Evolutionary conservation across 257 asterid species (phyloP), one percentile per base, ranked within the genome.

Genomic region (Rhazya stricta): DNA sequence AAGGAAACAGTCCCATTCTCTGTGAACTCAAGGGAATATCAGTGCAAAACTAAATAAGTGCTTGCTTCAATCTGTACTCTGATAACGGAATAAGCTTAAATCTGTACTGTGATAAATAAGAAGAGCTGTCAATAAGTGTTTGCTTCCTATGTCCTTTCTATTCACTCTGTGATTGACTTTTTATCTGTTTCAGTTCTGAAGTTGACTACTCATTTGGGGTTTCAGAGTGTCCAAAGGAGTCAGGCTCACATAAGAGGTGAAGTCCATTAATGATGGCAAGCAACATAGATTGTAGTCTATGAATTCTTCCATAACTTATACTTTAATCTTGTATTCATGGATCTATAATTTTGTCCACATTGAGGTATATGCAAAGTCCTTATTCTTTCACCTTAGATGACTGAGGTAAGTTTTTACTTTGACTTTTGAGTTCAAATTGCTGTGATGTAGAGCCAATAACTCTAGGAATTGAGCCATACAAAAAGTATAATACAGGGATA

Each of bases 181-280:
- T 68, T 9, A 57, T 81, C 65, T 70, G 45, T 79, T 63, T 45
- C 67, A 93, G 98, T 82, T 86, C 77, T 69, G 94, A 86, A 43
- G 76, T 90, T 85, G 96, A 88, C 67, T 88, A 90, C 71, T 88
- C 91, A 25, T 74, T 84, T 81, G 94, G 85, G 81, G 93, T 87
- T 63, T 82, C 91, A 73, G 97, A 85, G 30, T 37, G 7, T 21
- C 76, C 39, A 60, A 93, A 85, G 81, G 93, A 86, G 76, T 77
- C 85, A 76, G 83, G 88, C 76, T 83, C 93, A 36, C 87, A 83
- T 75, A 93, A 93, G 81, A 80, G 98, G 98, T 93, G 83, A 76
- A 54, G 27, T 66, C 50, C 32, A 19, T 66, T 66, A n/a, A 37
- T 37, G 18, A 66, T 39, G 48, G 18, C 2, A 37, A 37, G 25